Base-by-base conservation (phyloP, 2,329 filamentous ascomycete species). In the Colletotrichum abscissum region DNA sequence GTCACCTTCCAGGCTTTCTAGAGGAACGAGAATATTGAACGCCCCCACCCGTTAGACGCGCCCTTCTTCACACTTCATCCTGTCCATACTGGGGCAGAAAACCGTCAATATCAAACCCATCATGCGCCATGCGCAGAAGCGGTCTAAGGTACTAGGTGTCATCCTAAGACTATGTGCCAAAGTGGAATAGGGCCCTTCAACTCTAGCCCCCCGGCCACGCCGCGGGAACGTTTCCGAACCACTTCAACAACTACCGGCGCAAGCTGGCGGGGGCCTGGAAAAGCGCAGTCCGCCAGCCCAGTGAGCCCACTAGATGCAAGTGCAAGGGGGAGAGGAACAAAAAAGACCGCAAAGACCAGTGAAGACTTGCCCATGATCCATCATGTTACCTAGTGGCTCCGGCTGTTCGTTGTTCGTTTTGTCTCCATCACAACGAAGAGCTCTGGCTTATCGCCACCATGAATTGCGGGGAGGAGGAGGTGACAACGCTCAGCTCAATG, bases 211-310 rank as follows among this genome's bases (percentile, higher is more conserved):
- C 19, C 42, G 19, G 16, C 35, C 30, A 8, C 2, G 46, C 33
- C 38, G 65, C 69, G 66, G 70, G 70, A 64, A 60, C 59, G 60
- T 60, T 49, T 65, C 70, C 67, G 70, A 69, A 28, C 70, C 60
- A 52, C 7, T 28, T 22, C 26, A 14, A 26, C 66, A 65, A 70
- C 60, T 70, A 49, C 70, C 70, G 70, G 63, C 70, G 70, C 30
- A 33, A 28, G 57, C 35, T 46, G 12, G 16, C 30, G 38, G 42
- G 42, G 42, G 42, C 19, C 42, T 49, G 42, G 24, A 35, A 14
- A 35, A 14, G 49, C 19, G 14, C 28, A 12, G 28, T 22, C 26
- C 19, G 7, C 42, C 19, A 42, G 8, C 8, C 16, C 19, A 42
- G 4, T 19, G 7, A 54, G 28, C 55, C 30, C 28, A 63, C 63